Conservation (phyloP, 2,329 filamentous ascomycete genomes). For the Botrytis sinoallii region DNA sequence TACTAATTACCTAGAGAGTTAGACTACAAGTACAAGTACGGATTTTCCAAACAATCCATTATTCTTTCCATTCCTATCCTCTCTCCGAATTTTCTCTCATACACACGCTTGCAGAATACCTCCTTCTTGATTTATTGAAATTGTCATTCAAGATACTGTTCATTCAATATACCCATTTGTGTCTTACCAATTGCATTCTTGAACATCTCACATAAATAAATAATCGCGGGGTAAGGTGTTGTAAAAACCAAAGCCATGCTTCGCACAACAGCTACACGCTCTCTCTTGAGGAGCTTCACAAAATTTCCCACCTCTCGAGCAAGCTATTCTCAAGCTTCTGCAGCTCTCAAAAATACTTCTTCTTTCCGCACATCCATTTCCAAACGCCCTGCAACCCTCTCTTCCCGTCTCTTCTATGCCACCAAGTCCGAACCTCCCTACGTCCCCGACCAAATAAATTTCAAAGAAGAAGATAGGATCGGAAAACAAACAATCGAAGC, state of each 20-base stretch:
- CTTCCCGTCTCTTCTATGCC: conserved; percentile 47
- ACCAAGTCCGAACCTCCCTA: conserved; percentile 34
- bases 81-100: no score
- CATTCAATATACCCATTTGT: conserved; percentile 11
- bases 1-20: neutral
- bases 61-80: neutral
- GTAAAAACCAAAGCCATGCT: conserved; percentile 31
- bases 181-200: conserved; percentile 12
- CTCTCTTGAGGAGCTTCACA: conserved; percentile 33
- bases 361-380: conserved; percentile 27
- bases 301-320: conserved; percentile 29
- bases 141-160: conserved; percentile 14
- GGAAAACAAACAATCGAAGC: conserved; percentile 55
- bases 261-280: conserved; percentile 34
- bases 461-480: conserved; percentile 53
- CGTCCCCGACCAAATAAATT: conserved; percentile 46
- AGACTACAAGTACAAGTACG: conserved; percentile 1
- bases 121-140: neutral
- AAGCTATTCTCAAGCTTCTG: conserved; percentile 32
- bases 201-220: neutral
- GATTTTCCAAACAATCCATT: neutral
- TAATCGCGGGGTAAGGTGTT: conserved; percentile 32
- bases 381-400: conserved; percentile 28
- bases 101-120: neutral
- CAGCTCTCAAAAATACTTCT: conserved; percentile 25